Conservation (phyloP, 331 rosid species). For the Pyrus hybrid region DNA sequence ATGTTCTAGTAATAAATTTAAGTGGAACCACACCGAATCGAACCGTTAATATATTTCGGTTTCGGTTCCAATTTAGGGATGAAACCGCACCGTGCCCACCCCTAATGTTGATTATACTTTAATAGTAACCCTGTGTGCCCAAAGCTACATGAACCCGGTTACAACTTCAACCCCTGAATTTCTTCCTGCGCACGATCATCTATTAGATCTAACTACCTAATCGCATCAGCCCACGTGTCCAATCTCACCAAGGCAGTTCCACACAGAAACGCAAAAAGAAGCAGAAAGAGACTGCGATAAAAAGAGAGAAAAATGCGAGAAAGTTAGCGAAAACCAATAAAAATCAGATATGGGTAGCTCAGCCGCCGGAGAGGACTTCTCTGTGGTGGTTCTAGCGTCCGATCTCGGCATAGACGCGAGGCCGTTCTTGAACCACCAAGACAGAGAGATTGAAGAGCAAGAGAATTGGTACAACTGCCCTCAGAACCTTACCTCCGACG, state of each 20-base stretch:
- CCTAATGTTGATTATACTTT: no score
- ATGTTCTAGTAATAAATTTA: no score
- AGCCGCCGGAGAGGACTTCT: slow-evolving; percentile 49
- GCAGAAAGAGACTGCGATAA: not conserved
- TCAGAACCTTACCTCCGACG: slow-evolving; percentile 59
- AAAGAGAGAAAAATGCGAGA: not conserved
- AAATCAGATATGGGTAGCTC: slow-evolving; percentile 39
- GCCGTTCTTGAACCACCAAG: slow-evolving; percentile 41
- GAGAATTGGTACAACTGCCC: slow-evolving; percentile 83
- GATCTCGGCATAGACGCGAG: slow-evolving; percentile 66
- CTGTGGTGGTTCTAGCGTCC: slow-evolving; percentile 75
- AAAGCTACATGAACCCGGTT: not conserved
- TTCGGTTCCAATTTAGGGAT: no score
- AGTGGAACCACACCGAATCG: no score
- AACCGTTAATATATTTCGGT: no score
- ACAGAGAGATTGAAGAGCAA: slow-evolving; percentile 21
- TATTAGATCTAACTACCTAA: not conserved
- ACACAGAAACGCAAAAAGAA: not conserved
- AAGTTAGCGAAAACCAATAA: not conserved
- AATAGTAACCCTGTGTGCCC: not conserved
- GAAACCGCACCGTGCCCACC: no score
- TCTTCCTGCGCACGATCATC: not conserved
- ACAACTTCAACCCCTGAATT: not conserved
- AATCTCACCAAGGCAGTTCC: not conserved
- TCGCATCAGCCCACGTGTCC: not conserved